phyloP scores from a whole-genome alignment of 139 green algal species.

The Volvox reticuliferus region DNA sequence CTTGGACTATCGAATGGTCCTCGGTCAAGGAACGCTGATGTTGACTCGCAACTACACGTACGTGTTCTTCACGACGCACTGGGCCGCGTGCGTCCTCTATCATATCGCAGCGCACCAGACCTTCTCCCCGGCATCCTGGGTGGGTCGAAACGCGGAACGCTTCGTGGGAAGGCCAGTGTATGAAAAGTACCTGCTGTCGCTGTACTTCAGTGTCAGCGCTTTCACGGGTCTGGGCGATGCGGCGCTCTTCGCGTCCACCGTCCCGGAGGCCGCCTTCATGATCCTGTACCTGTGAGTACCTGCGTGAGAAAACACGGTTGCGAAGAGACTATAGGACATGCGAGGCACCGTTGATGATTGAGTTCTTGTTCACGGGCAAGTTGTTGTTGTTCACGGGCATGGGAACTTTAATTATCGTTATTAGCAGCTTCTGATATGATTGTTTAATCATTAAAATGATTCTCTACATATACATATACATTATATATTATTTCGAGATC shows the following conservation, averaged over 20 bases:
- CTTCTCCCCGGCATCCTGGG: slow-evolving; percentile 23
- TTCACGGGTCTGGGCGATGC: slow-evolving; percentile 22
- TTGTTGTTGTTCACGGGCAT: too few relatives aligned
- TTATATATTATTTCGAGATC: too few relatives aligned
- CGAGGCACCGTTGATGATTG: too few relatives aligned
- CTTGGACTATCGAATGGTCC: slow-evolving; percentile 49
- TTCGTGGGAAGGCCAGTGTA: neutral
- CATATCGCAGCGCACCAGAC: neutral
- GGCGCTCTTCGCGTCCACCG: neutral
- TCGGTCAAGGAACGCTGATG: slow-evolving; percentile 25
- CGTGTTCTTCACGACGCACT: slow-evolving; percentile 34
- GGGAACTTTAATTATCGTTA: too few relatives aligned
- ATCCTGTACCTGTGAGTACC: slow-evolving; percentile 38
- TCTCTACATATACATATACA: too few relatives aligned
- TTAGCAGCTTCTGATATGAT: too few relatives aligned
- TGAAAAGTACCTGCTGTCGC: slow-evolving; percentile 26
- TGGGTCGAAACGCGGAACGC: slow-evolving; percentile 28
- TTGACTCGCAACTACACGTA: slow-evolving; percentile 44
- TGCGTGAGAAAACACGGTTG: too few relatives aligned
- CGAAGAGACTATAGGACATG: too few relatives aligned
- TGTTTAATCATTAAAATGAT: too few relatives aligned
- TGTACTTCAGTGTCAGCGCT: slow-evolving; percentile 15
- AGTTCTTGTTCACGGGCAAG: too few relatives aligned
- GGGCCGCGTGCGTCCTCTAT: slow-evolving; percentile 40
- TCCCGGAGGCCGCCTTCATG: slow-evolving; percentile 27